Base-by-base conservation (phyloP, 2,329 filamentous ascomycete species). In the Ascochyta viciae-villosae region DNA sequence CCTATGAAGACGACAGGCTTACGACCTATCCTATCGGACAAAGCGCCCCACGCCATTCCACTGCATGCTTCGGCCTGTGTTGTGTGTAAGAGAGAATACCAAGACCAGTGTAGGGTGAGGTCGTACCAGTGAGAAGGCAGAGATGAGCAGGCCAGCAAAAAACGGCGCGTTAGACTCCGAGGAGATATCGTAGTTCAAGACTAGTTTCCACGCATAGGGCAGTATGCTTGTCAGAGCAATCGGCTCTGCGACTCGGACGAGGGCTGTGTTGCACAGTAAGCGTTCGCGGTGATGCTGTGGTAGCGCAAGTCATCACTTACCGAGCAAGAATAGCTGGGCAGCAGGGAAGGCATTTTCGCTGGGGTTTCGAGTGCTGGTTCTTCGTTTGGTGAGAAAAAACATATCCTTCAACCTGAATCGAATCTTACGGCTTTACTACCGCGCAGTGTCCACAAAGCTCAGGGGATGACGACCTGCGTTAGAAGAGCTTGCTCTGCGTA, bases 141-240 rank as follows among this genome's bases (percentile, higher is more conserved):
- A 94, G 72, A 97, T 95, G 77, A 97, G 88, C 63, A 77, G 60
- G 47, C 93, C 94, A 37, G 93, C 90, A 74, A 95, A 96, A 80
- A 96, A 94, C 2, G 93, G 94, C 44, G 93, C 76, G 60, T 76
- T 74, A 6, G 70, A 61, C 47, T 74, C 66, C 46, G 71, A 65
- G 40, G 68, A 69, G 56, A 76, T 65, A 43, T 76, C 53, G 57
- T 68, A 78, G 51, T 75, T 66, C 22, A 71, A 65, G 46, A 75
- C 74, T 13, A 77, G 69, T 51, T 75, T 76, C 72, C 75, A 77
- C 19, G 76, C 75, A 57, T 96, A 97, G 13, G 93, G 93, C 64
- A 96, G 96, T 78, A 96, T 96, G 72, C 91, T 96, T 3, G 92
- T 96, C 65, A 97, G 84, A 44, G 93, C 93, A 69, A 97, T 94